phyloP scores from a whole-genome alignment of 1,139 yeast genomes.

The Chernovozyma sophiae-reginae region DNA sequence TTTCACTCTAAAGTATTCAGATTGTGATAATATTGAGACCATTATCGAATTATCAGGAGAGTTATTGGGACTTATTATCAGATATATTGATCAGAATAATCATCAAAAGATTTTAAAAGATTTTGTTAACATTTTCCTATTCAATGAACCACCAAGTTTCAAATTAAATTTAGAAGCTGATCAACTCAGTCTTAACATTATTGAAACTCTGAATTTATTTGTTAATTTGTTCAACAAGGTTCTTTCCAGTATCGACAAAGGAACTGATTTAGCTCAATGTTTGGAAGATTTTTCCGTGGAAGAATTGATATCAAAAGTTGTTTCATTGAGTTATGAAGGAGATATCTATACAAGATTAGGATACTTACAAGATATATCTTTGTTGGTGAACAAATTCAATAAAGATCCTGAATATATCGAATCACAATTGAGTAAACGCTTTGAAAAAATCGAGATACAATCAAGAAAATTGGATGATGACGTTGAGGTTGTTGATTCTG shows the following conservation, averaged over 20 bases:
- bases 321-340: background rate
- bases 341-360: conserved; percentile 25
- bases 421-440: conserved; percentile 2
- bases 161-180: background rate
- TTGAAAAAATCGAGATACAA: conserved; percentile 2
- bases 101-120: conserved; percentile 38
- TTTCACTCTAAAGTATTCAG: conserved; percentile 6
- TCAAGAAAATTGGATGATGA: background rate
- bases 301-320: background rate
- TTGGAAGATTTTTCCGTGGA: background rate
- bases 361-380: conserved; percentile 55
- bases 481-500: too few species aligned
- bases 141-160: conserved; percentile 9
- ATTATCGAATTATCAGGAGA: conserved; percentile 33
- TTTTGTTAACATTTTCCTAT: conserved; percentile 22
- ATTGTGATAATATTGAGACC: conserved; percentile 7
- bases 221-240: conserved; percentile 48
- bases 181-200: background rate
- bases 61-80: conserved; percentile 33
- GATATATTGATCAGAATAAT: conserved; percentile 31
- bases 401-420: conserved; percentile 5
- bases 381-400: conserved; percentile 50
- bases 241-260: conserved; percentile 48
- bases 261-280: conserved; percentile 6
- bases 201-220: conserved; percentile 30